Evolutionary conservation across 2,329 filamentous ascomycete genomes (phyloP), one percentile per base, ranked within the genome.

Genomic region (Alternaria sp.): DNA sequence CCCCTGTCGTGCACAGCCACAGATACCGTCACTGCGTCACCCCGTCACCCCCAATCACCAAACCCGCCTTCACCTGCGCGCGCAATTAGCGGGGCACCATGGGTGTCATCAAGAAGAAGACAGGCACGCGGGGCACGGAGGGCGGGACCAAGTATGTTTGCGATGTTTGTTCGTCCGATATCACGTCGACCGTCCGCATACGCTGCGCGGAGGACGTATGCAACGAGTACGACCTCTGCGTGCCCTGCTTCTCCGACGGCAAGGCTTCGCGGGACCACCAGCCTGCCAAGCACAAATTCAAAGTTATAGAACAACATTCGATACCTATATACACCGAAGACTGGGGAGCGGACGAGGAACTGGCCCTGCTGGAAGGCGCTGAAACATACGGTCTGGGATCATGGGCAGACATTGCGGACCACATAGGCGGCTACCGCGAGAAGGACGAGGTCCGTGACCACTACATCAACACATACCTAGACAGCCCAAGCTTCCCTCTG

Each of bases 61-160:
- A 26, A 56, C 57, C 15, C 50, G 36, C 57, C 23, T 46, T 55
- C 61, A 55, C 57, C 13, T 62, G 49, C 52, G 26, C 44, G n/a
- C 45, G 25, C 26, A 46, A 56, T 69, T 69, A 70, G 70, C 59
- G 62, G 59, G 54, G 54, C 69, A 76, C 71, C 70, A 97, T 97
- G 95, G 94, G 93, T 73, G 91, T 97, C 76, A 97, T 97, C 79
- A 91, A 94, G 79, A 97, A 97, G 86, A 97, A 97, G 84, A 96
- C 93, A 64, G 92, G 91, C 70, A 90, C 90, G 59, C 87, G 92
- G 76, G 93, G 92, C 67, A 93, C 91, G 55, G 93, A 97, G 78
- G 93, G 83, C 64, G 84, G 84, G 62, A 82, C 84, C 62, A 97
- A 98, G 80, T 99, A 97, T 80, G 93, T 98, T 69, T 99, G 96